Conservation (phyloP, 108 stramenopile genomes). For the Cyclotella distinguenda region DNA sequence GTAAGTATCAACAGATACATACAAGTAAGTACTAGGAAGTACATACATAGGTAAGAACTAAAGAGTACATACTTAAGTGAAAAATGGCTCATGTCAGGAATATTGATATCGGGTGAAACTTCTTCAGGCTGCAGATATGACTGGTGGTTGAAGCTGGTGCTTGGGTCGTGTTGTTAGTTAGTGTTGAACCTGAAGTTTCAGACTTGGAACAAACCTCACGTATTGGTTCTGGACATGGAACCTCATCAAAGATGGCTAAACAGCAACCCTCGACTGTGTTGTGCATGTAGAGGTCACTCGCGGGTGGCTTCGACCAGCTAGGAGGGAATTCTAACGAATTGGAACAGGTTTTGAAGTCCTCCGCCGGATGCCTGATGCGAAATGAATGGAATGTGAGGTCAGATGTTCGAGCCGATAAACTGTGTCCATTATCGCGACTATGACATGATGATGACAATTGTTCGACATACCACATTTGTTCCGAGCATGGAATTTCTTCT, state of each 20-base stretch:
- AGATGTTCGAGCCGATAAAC: neutral
- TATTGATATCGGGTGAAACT: neutral
- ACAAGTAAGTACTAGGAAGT: too few species aligned
- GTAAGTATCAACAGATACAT: too few species aligned
- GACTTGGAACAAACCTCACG: neutral
- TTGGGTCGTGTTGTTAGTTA: neutral
- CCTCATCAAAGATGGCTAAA: neutral
- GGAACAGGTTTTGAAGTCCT: neutral
- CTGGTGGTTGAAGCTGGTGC: neutral
- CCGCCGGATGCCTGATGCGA: neutral
- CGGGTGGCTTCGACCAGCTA: neutral
- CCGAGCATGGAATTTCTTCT: neutral
- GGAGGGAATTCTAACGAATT: neutral
- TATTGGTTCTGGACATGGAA: neutral
- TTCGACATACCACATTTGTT: constrained; percentile 5
- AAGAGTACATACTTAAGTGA: too few species aligned
- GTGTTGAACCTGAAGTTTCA: neutral
- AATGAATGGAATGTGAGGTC: neutral
- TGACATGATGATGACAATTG: neutral
- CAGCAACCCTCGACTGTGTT: neutral
- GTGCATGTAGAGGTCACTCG: neutral
- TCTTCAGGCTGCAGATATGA: neutral
- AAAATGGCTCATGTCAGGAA: neutral
- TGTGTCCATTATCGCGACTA: neutral
- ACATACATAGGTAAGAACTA: too few species aligned